Percentiles rank a stretch among this genome's conserved stretches.
Conservation (phyloP, 345 rosid species). For the Kernera saxatilis region DNA sequence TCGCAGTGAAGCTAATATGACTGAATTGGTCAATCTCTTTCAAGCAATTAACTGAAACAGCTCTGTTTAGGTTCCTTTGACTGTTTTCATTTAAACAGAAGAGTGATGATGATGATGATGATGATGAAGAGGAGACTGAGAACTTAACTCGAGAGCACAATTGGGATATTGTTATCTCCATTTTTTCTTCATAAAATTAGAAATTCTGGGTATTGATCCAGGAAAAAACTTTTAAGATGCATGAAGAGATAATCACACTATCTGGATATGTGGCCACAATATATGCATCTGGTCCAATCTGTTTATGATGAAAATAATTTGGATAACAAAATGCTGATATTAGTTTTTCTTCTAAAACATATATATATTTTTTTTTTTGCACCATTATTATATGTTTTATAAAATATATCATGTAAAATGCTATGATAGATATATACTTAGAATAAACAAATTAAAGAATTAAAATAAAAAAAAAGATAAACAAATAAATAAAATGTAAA, state of each 20-base stretch:
- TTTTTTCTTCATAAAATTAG: not conserved
- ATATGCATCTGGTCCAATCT: slow-evolving; percentile 28
- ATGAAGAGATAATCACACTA: not conserved
- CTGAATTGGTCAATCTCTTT: slow-evolving; percentile 20
- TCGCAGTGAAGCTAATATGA: not conserved
- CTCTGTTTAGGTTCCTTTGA: slow-evolving; percentile 12
- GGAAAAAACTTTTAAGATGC: not conserved
- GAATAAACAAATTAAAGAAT: no score
- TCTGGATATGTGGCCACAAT: slow-evolving; percentile 44
- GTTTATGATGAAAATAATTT: no score
- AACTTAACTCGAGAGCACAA: slow-evolving; percentile 27
- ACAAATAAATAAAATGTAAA: no score
- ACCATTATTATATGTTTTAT: no score
- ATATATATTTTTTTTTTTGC: not conserved
- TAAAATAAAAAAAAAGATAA: no score
- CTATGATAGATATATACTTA: no score
- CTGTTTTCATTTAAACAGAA: slow-evolving; percentile 28
- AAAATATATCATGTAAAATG: no score
- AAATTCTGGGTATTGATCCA: no score
- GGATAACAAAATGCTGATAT: slow-evolving; percentile 16
- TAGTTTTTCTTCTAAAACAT: no score
- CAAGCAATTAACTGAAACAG: slow-evolving; percentile 19
- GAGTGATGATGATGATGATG: slow-evolving; percentile 16
- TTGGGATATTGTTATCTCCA: slow-evolving; percentile 36
- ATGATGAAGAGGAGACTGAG: slow-evolving; percentile 20